Base-by-base conservation (phyloP, 345 rosid genomes). In the Pugionium dolabratum region DNA sequence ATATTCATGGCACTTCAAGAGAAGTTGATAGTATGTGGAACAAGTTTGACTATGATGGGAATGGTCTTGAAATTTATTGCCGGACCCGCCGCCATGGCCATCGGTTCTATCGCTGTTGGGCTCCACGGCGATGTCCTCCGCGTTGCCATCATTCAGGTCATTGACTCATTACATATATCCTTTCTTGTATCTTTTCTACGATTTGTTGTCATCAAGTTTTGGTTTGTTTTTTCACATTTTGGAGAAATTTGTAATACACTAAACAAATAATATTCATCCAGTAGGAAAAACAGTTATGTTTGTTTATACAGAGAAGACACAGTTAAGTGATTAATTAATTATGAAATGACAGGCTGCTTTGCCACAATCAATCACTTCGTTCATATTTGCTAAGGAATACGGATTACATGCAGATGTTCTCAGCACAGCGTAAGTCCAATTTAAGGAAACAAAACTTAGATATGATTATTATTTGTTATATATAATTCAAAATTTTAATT, bases 1-100 rank as follows among this genome's bases (percentile, higher is more conserved):
- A 88, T 90, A 11, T 93, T 90, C 82, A 86, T 93, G 82, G 98
- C 96, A 31, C 67, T 76, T 51, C 97, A 93, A 71, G 80, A 80
- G 61, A 93, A 84, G 62, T 43, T 93, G 69, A 74, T 93, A 43
- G 83, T 86, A 6, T 93, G 98, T 31, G 97, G 97, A 1, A 18
- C 85, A 30, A 73, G 80, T 35, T 60, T 83, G 27, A 77, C 94
- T 0, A 43, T 74, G 3, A 68, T 77, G 32, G 92, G 90, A 25
- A 84, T 88, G 92, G 66, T 84, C 2, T 72, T 86, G 56, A 83
- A 67, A 70, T 89, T 89, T 70, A 72, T 86, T 0, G 92, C 86
- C 1, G 92, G 92, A 32, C 96, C 92, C 2, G 88, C 90, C 0
- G 92, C 90, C 1, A 80, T 84, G 90, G 96, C 88, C 34, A 77